Conservation (phyloP, 2,329 filamentous ascomycete species). For the Pseudogymnoascus sp. region DNA sequence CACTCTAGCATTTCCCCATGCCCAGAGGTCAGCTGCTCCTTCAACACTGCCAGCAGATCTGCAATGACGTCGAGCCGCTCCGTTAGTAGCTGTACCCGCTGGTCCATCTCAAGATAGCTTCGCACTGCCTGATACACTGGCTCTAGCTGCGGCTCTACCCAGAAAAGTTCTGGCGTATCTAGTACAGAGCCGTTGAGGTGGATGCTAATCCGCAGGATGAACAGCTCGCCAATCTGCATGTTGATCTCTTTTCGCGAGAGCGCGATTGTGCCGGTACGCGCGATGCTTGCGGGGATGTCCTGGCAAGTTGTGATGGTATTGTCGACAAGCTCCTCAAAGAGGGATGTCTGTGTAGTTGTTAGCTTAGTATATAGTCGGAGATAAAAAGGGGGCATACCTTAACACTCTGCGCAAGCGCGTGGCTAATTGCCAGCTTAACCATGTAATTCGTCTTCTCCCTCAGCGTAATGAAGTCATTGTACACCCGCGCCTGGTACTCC, state of each 20-base stretch:
- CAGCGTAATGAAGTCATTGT: slow-evolving; percentile 97
- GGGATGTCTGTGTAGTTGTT: slow-evolving; percentile 58
- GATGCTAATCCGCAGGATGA: slow-evolving; percentile 95
- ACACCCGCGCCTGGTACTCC: slow-evolving; percentile 96
- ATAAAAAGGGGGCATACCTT: slow-evolving; percentile 49
- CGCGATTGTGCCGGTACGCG: slow-evolving; percentile 83
- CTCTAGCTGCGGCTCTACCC: slow-evolving; percentile 94
- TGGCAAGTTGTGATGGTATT: slow-evolving; percentile 91
- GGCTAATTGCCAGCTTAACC: slow-evolving; percentile 94
- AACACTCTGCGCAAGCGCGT: slow-evolving; percentile 90
- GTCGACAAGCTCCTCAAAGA: slow-evolving; percentile 92
- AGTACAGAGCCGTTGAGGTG: slow-evolving; percentile 95
- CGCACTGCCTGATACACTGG: slow-evolving; percentile 93
- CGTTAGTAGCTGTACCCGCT: slow-evolving; percentile 80
- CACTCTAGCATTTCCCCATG: slow-evolving; percentile 85
- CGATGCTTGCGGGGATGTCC: slow-evolving; percentile 87
- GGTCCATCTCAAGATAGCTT: slow-evolving; percentile 96
- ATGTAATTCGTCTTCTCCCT: slow-evolving; percentile 95
- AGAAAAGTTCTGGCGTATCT: slow-evolving; percentile 95
- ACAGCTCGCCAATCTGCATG: slow-evolving; percentile 98
- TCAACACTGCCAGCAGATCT: slow-evolving; percentile 83
- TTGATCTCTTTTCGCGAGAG: slow-evolving; percentile 88
- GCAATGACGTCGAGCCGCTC: slow-evolving; percentile 89
- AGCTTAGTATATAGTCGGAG: not conserved
- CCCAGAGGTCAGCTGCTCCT: slow-evolving; percentile 90